Base-by-base conservation (phyloP, 441 rosid genomes). In the Aleurites moluccanus region DNA sequence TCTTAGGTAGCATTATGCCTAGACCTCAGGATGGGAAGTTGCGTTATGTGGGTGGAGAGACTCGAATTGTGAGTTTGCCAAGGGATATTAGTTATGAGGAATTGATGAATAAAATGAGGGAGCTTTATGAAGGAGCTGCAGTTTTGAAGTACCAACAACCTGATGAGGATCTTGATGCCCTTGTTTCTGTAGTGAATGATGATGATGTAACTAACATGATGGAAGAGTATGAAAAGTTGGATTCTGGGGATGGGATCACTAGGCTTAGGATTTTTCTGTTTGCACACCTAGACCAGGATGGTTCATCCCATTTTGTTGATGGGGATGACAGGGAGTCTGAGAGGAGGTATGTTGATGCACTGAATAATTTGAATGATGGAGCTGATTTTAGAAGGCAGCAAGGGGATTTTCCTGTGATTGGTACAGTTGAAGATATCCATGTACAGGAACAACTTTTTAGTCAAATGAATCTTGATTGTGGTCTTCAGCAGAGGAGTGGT, bases 221-320 rank as follows among this genome's bases (percentile, higher is more conserved):
- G 99, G 99, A 96, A 74, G 99, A 93, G 80, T 96, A 96, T 77
- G 99, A 96, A 78, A 96, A 96, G 89, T 82, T 96, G 84, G 97
- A 90, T 15, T 88, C 91, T 0, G 92, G 91, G 61, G 99, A 92
- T 83, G 98, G 99, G 64, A 90, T 93, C 73, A 92, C 91, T n/a
- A 88, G 96, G 83, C 91, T 96, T 67, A 85, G 99, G 89, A 93
- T 96, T 80, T 96, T 96, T 80, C 86, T 96, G 66, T 96, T 93
- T 78, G 82, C 94, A 0, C 85, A 87, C 64, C 82, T 82, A 2
- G 98, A 96, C 64, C 89, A 82, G 49, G 99, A 96, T 79, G 88
- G 83, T 63, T 84, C 86, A 2, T 57, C 75, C 8, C 94, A 86
- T 77, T 92, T 78, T 81, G 84, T 86, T 73, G 97, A 94, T 42